phyloP scores from a whole-genome alignment of 2,329 filamentous ascomycete genomes.

The Tolypocladium ovalisporum region DNA sequence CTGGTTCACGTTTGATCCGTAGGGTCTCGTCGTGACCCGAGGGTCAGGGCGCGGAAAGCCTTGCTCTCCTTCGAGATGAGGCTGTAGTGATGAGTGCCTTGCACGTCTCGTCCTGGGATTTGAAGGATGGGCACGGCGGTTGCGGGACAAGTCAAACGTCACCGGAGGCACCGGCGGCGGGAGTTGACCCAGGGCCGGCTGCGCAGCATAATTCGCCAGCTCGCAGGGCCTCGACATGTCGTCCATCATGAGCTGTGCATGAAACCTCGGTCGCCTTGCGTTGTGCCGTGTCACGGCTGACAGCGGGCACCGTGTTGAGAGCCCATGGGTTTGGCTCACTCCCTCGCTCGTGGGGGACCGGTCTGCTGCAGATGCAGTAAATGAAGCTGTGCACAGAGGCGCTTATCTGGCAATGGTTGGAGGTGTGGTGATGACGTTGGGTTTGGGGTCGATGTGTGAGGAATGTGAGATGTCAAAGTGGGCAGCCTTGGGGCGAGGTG shows the following conservation, averaged over 20 bases:
- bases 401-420: background rate
- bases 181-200: background rate
- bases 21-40: background rate
- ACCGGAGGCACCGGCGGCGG: background rate
- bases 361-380: background rate
- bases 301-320: background rate
- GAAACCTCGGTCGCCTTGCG: background rate
- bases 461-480: background rate
- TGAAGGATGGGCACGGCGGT: background rate
- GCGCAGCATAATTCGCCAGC: background rate
- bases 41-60: background rate
- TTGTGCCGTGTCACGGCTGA: background rate
- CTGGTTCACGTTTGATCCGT: constrained; percentile 5
- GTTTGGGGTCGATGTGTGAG: background rate
- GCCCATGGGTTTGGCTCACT: background rate
- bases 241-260: background rate
- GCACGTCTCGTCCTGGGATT: background rate
- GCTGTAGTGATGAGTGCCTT: background rate
- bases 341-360: background rate
- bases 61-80: background rate
- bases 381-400: background rate
- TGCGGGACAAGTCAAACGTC: constrained; percentile 2
- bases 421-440: background rate
- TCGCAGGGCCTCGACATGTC: background rate
- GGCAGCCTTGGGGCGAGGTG: background rate